These are phyloP conservation scores for Tirmania nivea DNA, from an alignment of 495 filamentous ascomycete species.

Conservation along the genomic window DNA sequence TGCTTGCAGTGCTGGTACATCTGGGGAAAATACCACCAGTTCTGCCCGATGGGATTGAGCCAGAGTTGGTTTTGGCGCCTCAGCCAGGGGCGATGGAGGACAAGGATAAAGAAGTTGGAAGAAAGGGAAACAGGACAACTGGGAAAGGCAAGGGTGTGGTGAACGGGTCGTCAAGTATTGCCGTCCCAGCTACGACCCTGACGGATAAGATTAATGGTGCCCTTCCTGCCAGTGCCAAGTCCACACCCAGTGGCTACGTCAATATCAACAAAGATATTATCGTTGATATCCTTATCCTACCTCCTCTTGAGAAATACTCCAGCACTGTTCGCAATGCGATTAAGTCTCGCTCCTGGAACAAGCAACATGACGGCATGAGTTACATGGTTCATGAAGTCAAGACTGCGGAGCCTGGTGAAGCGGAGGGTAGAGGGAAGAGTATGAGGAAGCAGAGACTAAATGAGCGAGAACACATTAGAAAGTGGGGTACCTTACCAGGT, in stretches of 20 bases:
- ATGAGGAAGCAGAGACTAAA: slow-evolving; percentile 31
- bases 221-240: neutral
- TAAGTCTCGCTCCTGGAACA: slow-evolving; percentile 49
- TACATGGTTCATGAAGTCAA: slow-evolving; percentile 58
- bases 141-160: neutral
- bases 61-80: slow-evolving; percentile 24
- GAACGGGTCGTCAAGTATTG: neutral
- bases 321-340: slow-evolving; percentile 55
- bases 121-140: neutral
- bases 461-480: slow-evolving; percentile 17
- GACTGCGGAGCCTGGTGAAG: slow-evolving; percentile 57
- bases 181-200: neutral
- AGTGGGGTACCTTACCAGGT: slow-evolving; percentile 14
- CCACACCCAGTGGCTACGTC: neutral
- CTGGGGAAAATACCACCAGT: slow-evolving; percentile 77
- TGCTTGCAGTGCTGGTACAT: slow-evolving; percentile 82
- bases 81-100: neutral
- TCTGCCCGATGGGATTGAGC: slow-evolving; percentile 52
- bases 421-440: slow-evolving; percentile 37
- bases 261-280: slow-evolving; percentile 47
- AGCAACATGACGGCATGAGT: slow-evolving; percentile 61
- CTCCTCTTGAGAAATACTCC: slow-evolving; percentile 51
- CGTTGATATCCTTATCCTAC: slow-evolving; percentile 64
- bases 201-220: neutral
- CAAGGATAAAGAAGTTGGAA: neutral